Percentiles rank a stretch among this genome's conserved stretches.
Evolutionary conservation across 2,329 filamentous ascomycete genomes (phyloP).

Genomic region (Aspergillus pseudoviridinutans): DNA sequence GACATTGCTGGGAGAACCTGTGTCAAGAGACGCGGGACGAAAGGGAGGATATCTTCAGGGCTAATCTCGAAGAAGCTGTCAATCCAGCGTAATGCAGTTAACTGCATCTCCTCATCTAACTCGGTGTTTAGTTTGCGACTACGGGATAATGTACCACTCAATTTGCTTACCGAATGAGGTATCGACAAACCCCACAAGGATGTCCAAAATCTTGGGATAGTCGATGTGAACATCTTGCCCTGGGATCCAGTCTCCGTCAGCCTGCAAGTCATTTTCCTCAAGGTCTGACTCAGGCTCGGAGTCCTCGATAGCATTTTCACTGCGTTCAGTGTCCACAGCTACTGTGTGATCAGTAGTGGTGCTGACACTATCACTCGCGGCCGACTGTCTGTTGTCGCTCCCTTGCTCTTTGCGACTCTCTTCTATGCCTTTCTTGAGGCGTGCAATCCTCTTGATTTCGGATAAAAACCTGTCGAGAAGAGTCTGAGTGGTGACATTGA

Average conservation of each 20-base stretch:
- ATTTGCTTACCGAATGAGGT: slow-evolving; percentile 62
- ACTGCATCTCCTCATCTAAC: slow-evolving; percentile 80
- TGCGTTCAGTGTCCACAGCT: slow-evolving; percentile 35
- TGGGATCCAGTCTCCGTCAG: slow-evolving; percentile 92
- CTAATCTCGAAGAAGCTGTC: slow-evolving; percentile 96
- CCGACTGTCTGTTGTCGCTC: slow-evolving; percentile 66
- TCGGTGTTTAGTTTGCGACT: slow-evolving; percentile 16
- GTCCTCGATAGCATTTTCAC: slow-evolving; percentile 55
- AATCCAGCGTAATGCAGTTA: slow-evolving; percentile 91
- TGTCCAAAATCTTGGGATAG: slow-evolving; percentile 85
- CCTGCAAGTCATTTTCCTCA: slow-evolving; percentile 55
- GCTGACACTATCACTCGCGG: slow-evolving; percentile 65
- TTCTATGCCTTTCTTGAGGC: slow-evolving; percentile 85
- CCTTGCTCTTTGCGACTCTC: slow-evolving; percentile 72
- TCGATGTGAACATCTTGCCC: slow-evolving; percentile 96
- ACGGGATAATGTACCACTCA: slow-evolving; percentile 22
- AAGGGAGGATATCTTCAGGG: slow-evolving; percentile 90
- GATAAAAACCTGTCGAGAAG: slow-evolving; percentile 84
- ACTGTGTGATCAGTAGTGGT: slow-evolving; percentile 47
- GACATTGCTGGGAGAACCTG: slow-evolving; percentile 93
- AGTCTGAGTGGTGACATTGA: slow-evolving; percentile 87
- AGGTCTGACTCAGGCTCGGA: slow-evolving; percentile 44
- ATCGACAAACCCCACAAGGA: slow-evolving; percentile 83
- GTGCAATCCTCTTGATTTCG: slow-evolving; percentile 92
- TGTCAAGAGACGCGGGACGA: slow-evolving; percentile 86